phyloP scores from a whole-genome alignment of 1,139 yeast genomes.

The Saccharomyces hybrid region DNA sequence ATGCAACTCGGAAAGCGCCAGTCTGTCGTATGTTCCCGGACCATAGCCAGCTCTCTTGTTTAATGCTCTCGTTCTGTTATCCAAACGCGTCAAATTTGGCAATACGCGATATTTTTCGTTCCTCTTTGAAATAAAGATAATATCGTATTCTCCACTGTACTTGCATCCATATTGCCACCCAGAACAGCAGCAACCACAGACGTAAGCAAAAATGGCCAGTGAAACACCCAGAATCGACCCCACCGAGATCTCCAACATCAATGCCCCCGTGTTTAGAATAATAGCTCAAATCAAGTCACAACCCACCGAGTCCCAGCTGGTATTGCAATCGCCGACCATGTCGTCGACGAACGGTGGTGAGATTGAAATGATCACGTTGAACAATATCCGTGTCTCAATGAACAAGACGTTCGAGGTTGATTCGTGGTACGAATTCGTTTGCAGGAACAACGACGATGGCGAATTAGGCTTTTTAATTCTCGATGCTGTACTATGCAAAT shows the following conservation, averaged over 20 bases:
- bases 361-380: slow-evolving; percentile 25
- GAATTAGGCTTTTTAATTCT: slow-evolving; percentile 29
- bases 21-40: too few relatives aligned
- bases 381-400: slow-evolving; percentile 24
- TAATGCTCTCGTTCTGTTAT: not conserved
- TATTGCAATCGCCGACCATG: slow-evolving; percentile 23
- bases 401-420: slow-evolving; percentile 23
- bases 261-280: slow-evolving; percentile 27
- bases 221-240: slow-evolving; percentile 32
- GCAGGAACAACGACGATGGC: slow-evolving; percentile 30
- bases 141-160: not conserved
- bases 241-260: slow-evolving; percentile 20
- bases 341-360: slow-evolving; percentile 12
- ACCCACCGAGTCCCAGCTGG: slow-evolving; percentile 25
- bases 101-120: not conserved
- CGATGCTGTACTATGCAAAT: slow-evolving; percentile 27
- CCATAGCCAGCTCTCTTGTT: not conserved
- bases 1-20: not conserved
- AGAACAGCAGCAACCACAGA: not conserved
- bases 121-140: not conserved
- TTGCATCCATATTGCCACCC: not conserved
- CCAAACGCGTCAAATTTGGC: not conserved
- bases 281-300: slow-evolving; percentile 30
- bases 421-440: slow-evolving; percentile 31
- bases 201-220: slow-evolving; percentile 22